A percentile compares a stretch with the other conserved stretches of the same genome.
phyloP scores from a whole-genome alignment of 768 basidiomycete genomes.

The Russula emetica region DNA sequence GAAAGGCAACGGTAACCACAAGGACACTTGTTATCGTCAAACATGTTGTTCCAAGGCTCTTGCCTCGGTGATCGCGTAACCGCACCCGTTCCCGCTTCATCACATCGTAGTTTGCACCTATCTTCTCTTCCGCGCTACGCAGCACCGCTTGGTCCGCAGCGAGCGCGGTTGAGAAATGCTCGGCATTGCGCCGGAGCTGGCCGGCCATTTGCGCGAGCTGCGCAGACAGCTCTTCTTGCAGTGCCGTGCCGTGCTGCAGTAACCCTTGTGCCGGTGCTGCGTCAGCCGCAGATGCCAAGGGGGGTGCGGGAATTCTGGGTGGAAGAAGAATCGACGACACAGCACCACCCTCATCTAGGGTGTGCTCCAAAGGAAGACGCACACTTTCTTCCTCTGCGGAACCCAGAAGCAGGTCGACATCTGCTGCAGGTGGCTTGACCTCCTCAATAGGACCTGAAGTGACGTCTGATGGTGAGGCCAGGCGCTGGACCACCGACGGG shows the following conservation, averaged over 20 bases:
- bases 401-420: constrained; percentile 16
- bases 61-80: constrained; percentile 43
- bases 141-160: constrained; percentile 72
- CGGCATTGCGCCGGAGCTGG: constrained; percentile 78
- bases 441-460: background rate
- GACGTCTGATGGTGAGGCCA: constrained; percentile 18
- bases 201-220: constrained; percentile 83
- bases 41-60: constrained; percentile 53
- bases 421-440: background rate
- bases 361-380: background rate
- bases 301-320: background rate
- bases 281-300: background rate
- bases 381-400: background rate
- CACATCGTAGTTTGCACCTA: constrained; percentile 66
- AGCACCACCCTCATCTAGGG: background rate
- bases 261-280: background rate
- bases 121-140: constrained; percentile 59
- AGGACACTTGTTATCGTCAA: constrained; percentile 50
- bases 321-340: background rate
- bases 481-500: constrained; percentile 2
- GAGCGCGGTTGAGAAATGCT: constrained; percentile 70
- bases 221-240: constrained; percentile 70
- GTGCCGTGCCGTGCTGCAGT: constrained; percentile 30
- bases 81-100: constrained; percentile 62
- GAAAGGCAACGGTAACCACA: constrained; percentile 62